Base-by-base conservation (phyloP, 228 moss, liverwort and hornwort genomes). In the Sphagnum magellanicum region DNA sequence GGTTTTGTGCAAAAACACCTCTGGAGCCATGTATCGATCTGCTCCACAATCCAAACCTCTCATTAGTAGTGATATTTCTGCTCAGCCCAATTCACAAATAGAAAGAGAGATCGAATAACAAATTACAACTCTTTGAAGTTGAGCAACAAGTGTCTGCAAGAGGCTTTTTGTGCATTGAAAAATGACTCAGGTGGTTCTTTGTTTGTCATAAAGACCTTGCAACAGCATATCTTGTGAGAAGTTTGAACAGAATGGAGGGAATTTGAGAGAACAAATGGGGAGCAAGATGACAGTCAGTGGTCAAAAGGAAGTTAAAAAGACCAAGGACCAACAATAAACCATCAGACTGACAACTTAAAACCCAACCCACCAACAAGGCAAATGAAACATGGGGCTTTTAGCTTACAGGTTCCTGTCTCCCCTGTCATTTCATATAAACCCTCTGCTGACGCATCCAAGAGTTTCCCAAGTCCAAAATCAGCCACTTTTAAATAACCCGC, bases 1-100 rank as follows among this genome's bases (percentile, higher is more conserved):
- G 50, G 50, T 17, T 50, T 76, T 68, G 61, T 84, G 83, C 49
- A 72, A 46, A 67, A 70, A 84, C 0, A 84, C 86, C 63, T 86
- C 84, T 10, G 84, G 86, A 61, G 89, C 81, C 81, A 89, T 86
- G 70, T 84, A 86, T 50, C 81, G 79, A 79, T 84, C 83, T 89
- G 81, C 60, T 70, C 64, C 13, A 32, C 32, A 32, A 32, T 32
- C 32, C 32, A 32, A 32, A 32, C 32, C 32, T 32, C 32, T 32
- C 32, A 32, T 32, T 32, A 32, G 32, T 32, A 32, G 32, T 32
- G 32, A 32, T 32, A 32, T 32, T 32, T 32, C 32, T 32, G 32
- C 3, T 32, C 32, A 32, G 32, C 32, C 32, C 32, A 32, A 32
- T 32, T 32, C 32, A 32, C 32, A 32, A 32, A 32, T 32, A 32